phyloP scores from a whole-genome alignment of 2,329 filamentous ascomycete genomes.

The Leptographium procerum region DNA sequence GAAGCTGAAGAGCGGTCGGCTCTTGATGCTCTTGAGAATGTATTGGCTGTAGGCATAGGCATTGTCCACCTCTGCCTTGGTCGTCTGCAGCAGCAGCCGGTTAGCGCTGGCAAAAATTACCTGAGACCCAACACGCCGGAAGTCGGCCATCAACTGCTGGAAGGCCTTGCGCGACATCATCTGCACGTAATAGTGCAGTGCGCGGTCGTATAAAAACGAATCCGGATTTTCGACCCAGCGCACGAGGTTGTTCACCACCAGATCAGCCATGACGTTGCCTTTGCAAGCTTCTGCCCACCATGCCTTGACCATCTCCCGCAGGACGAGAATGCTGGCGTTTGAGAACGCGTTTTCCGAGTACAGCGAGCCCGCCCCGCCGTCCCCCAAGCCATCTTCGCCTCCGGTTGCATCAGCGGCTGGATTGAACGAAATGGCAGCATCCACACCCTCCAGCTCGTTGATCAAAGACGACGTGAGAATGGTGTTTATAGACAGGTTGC shows the following conservation, averaged over 20 bases:
- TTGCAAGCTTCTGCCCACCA: slow-evolving; percentile 96
- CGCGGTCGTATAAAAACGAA: slow-evolving; percentile 90
- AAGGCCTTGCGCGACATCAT: slow-evolving; percentile 98
- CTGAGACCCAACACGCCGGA: slow-evolving; percentile 86
- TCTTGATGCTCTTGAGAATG: slow-evolving; percentile 93
- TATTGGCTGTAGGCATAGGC: slow-evolving; percentile 96
- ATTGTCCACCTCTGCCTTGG: slow-evolving; percentile 92
- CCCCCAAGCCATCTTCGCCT: slow-evolving; percentile 55
- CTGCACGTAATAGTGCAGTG: slow-evolving; percentile 92
- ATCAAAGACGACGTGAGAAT: slow-evolving; percentile 93
- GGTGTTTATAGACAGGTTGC: slow-evolving; percentile 94
- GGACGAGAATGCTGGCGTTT: slow-evolving; percentile 77
- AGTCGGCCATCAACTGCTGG: slow-evolving; percentile 93
- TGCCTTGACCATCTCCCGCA: slow-evolving; percentile 95
- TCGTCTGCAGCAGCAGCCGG: slow-evolving; percentile 83
- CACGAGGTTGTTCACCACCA: slow-evolving; percentile 93
- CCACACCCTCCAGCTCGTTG: slow-evolving; percentile 86
- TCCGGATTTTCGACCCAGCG: slow-evolving; percentile 93
- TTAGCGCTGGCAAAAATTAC: slow-evolving; percentile 92
- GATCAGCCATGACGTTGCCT: slow-evolving; percentile 87
- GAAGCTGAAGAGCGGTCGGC: slow-evolving; percentile 92
- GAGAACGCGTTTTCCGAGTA: slow-evolving; percentile 86
- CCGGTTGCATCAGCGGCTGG: slow-evolving; percentile 45
- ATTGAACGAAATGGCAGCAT: slow-evolving; percentile 78
- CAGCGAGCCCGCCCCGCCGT: slow-evolving; percentile 56